Conservation (phyloP, 768 basidiomycete genomes). For the Tylopilus cervinicoccineus region DNA sequence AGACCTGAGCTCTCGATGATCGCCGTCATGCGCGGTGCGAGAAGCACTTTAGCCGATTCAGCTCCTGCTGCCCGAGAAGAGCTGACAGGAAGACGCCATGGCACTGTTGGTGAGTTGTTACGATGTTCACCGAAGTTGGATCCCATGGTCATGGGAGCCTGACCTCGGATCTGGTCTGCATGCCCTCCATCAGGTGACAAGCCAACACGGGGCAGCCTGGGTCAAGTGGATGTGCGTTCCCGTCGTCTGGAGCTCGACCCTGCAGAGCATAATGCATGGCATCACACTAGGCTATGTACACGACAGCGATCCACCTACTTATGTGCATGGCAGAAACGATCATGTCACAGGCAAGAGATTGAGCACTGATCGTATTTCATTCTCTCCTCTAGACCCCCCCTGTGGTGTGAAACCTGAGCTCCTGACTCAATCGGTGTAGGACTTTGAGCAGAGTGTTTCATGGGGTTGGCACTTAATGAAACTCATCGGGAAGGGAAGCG, state of each 20-base stretch:
- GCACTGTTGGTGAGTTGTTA: not conserved
- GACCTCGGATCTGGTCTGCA: slow-evolving; percentile 2
- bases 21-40: slow-evolving; percentile 1
- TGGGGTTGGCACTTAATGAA: slow-evolving; percentile 4
- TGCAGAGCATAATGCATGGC: slow-evolving; percentile 2
- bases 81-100: not conserved
- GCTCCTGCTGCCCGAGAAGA: not conserved
- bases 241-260: slow-evolving; percentile 1
- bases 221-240: slow-evolving; percentile 6
- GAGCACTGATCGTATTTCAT: not conserved
- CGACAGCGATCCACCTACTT: not conserved
- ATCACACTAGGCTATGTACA: slow-evolving; percentile 6
- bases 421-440: not conserved
- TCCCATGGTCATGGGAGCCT: slow-evolving; percentile 1
- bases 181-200: slow-evolving; percentile 11
- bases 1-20: slow-evolving; percentile 13
- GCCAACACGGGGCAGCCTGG: slow-evolving; percentile 5
- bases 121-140: not conserved
- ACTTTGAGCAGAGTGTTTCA: slow-evolving; percentile 5
- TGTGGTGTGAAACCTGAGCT: slow-evolving; percentile 1
- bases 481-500: not conserved
- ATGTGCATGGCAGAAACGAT: not conserved
- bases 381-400: not conserved
- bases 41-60: not conserved
- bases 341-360: not conserved